Evolutionary conservation across 2,329 filamentous ascomycete species (phyloP).

Genomic region (Ilyonectria destructans): DNA sequence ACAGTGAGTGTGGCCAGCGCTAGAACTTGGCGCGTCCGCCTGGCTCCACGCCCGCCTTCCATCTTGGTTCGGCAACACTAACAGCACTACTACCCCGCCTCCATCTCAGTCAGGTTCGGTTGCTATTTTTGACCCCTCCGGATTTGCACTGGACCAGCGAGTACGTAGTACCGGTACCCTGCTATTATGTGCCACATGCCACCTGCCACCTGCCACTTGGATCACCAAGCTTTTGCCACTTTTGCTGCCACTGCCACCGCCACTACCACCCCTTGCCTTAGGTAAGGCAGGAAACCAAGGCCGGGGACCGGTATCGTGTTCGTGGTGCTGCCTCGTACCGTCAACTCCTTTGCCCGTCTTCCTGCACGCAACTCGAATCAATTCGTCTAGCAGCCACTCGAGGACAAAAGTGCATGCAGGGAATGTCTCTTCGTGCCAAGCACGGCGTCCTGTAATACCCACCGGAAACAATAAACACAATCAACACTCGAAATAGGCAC

Average conservation of each 20-base stretch:
- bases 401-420: slow-evolving; percentile 22
- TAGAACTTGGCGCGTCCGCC: slow-evolving; percentile 16
- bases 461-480: slow-evolving; percentile 28
- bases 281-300: slow-evolving; percentile 28
- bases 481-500: slow-evolving; percentile 38
- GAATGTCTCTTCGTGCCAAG: slow-evolving; percentile 21
- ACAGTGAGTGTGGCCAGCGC: slow-evolving; percentile 9
- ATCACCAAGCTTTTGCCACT: slow-evolving; percentile 14
- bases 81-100: slow-evolving; percentile 33
- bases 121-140: slow-evolving; percentile 34
- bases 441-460: slow-evolving; percentile 20
- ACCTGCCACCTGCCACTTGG: slow-evolving; percentile 8
- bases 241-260: slow-evolving; percentile 15
- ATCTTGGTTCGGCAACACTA: slow-evolving; percentile 40
- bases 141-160: slow-evolving; percentile 30
- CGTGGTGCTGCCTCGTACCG: slow-evolving; percentile 31
- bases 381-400: slow-evolving; percentile 21
- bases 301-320: slow-evolving; percentile 30
- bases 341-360: slow-evolving; percentile 15
- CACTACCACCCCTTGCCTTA: slow-evolving; percentile 16
- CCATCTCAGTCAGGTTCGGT: slow-evolving; percentile 31
- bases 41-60: slow-evolving; percentile 38
- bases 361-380: slow-evolving; percentile 30
- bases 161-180: not conserved
- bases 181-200: slow-evolving; percentile 9